Percentiles rank a stretch among this genome's conserved stretches.
These are phyloP conservation scores for Ceratonia siliqua DNA, from an alignment of 306 rosid genomes.

Conservation along the genomic window DNA sequence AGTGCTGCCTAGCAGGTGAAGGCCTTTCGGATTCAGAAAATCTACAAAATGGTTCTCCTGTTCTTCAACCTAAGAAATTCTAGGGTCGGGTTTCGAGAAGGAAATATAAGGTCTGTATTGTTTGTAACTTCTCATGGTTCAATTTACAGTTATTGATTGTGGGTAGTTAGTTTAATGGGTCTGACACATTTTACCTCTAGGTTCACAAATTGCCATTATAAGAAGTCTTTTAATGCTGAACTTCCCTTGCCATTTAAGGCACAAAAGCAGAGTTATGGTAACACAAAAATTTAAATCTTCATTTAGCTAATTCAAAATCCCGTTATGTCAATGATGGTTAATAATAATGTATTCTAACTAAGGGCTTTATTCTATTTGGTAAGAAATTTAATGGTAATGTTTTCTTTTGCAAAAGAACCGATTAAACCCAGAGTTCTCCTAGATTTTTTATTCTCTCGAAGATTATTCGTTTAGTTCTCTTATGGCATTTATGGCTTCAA, in stretches of 20 bases:
- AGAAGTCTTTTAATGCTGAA: not conserved
- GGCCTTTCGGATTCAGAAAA: too few species aligned
- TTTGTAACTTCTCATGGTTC: too few species aligned
- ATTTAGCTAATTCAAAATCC: not conserved
- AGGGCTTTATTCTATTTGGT: slow-evolving; percentile 33
- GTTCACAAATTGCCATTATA: not conserved
- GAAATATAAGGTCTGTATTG: too few species aligned
- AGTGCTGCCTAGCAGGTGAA: too few species aligned
- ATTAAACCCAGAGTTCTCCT: slow-evolving; percentile 20
- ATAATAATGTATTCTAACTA: slow-evolving; percentile 19
- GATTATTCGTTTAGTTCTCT: slow-evolving; percentile 28
- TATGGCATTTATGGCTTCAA: slow-evolving; percentile 58
- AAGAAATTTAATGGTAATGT: slow-evolving; percentile 6
- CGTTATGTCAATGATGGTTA: not conserved
- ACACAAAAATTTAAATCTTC: not conserved
- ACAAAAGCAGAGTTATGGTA: not conserved
- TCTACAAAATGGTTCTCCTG: too few species aligned
- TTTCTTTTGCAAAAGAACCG: slow-evolving; percentile 21
- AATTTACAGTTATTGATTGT: too few species aligned
- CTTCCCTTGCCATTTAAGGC: not conserved
- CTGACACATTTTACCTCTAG: not conserved
- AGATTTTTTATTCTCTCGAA: slow-evolving; percentile 5
- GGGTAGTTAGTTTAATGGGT: too few species aligned
- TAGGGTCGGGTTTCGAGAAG: too few species aligned
- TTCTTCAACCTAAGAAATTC: too few species aligned